Base-by-base conservation (phyloP, 352 stramenopile species). In the Thalassiosira livingstoniorum region DNA sequence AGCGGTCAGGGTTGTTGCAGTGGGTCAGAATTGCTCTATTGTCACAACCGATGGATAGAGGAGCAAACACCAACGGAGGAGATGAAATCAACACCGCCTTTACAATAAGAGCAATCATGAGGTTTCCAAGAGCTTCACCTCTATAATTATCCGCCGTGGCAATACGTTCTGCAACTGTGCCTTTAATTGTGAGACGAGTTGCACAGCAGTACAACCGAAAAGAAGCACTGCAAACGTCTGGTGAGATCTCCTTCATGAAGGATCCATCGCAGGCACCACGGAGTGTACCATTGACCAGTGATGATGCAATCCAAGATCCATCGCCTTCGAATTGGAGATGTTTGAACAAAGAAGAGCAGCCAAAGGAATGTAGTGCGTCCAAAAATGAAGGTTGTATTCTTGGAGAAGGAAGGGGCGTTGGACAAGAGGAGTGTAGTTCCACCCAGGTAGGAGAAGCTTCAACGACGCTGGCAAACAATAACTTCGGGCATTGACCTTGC, bases 81-180 rank as follows among this genome's bases (percentile, higher is more conserved):
- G 43, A 47, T 2, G 31, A 29, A 15, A 47, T 34, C 23, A 13
- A 47, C 3, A n/a, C 57, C 27, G 7, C 10, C 4, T 43, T 18
- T 15, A 65, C 7, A 13, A 65, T 5, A 15, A 65, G 57, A 15
- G 43, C 31, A 4, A 65, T 5, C 10, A 34, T 34, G 47, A 65
- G 23, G 4, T 34, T 34, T 13, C 57, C 57, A 2, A 65, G 32
- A n/a, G 47, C 2, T 34, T 65, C 57, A 65, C 31, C 57, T 4
- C 57, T 18, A 65, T 65, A 65, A 25, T 65, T 65, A n/a, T 65
- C 57, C 2, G 57, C 57, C 18, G 57, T 27, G 7, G 18, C 23
- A 45, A 5, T 65, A 2, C 29, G 21, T 18, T 65, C 27, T 4
- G 47, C 57, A 29, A 29, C 43, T 2, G 32, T 65, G 15, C 43